Percentiles rank a stretch among this genome's conserved stretches.
phyloP scores from a whole-genome alignment of 2,329 filamentous ascomycete genomes.

The Dactylonectria estremocensis region DNA sequence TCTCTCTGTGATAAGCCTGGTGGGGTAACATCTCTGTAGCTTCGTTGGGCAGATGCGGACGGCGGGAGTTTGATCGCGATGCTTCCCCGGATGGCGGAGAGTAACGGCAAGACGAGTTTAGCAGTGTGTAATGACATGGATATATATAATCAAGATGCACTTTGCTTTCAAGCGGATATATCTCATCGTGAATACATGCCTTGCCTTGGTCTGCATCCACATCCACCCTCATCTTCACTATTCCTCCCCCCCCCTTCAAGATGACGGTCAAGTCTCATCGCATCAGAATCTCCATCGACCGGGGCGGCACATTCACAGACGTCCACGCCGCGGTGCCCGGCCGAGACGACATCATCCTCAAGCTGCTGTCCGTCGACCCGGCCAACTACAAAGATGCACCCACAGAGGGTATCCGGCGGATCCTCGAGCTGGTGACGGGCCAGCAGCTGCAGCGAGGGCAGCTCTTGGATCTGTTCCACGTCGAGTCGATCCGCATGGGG shows the following conservation, averaged over 20 bases:
- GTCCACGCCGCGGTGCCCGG: conserved; percentile 44
- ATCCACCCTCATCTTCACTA: not conserved
- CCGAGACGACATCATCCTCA: conserved; percentile 44
- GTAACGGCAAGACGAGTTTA: not conserved
- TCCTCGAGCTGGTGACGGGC: conserved; percentile 54
- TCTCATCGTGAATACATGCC: not conserved
- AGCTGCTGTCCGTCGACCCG: conserved; percentile 70
- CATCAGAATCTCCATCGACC: conserved; percentile 49
- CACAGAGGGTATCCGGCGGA: conserved; percentile 77
- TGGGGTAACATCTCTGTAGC: not conserved
- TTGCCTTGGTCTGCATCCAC: conserved; percentile 51
- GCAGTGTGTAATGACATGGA: not conserved
- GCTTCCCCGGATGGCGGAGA: not conserved
- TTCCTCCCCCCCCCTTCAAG: not conserved
- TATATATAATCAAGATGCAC: not conserved
- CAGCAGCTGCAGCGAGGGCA: conserved; percentile 53
- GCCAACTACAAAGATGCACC: conserved; percentile 82
- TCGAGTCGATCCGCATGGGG: conserved; percentile 83
- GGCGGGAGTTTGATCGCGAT: conserved; percentile 7
- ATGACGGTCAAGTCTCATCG: conserved; percentile 40
- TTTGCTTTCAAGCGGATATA: not conserved
- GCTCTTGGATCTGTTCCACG: conserved; percentile 53
- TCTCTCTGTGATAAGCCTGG: not conserved
- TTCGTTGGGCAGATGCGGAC: not conserved
- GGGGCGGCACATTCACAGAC: conserved; percentile 50